Base-by-base conservation (phyloP, 2,329 filamentous ascomycete species). In the Chrysoporthe cubensis region DNA sequence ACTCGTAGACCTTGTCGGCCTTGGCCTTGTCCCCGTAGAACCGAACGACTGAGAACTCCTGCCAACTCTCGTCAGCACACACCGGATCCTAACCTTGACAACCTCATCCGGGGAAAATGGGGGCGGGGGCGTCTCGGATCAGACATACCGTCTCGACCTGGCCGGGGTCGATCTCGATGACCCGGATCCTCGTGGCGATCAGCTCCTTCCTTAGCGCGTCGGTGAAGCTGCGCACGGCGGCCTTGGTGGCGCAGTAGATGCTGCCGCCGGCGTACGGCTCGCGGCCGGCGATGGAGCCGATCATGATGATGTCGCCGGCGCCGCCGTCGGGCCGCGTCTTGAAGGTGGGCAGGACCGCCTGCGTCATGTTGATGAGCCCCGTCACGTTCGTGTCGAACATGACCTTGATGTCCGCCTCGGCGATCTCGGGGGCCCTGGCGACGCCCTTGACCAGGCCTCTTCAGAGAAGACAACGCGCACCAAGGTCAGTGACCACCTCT, bases 351-450 rank as follows among this genome's bases (percentile, higher is more conserved):
- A 98, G 80, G 54, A 97, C 84, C 58, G 92, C 92, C 83, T 99
- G 96, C 0, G 96, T 98, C 91, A 98, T 93, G 83, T 95, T 92
- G 83, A 99, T 96, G 44, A 99, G 85, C 40, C 96, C 96, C 1
- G 91, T 81, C 64, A 98, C 94, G 78, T 99, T 99, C 68, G 96
- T 98, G 59, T 87, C 82, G 77, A 97, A 93, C 94, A 98, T 97
- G 78, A 90, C 76, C 74, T 91, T 85, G 74, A 97, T 91, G 80
- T 99, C 95, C 68, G 90, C 89, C 74, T 92, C 85, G 18, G 84
- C 85, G 76, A 99, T 97, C 52, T 92, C 87, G 21, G 94, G 94
- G 1, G 94, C 93, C 76, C 91, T 89, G 62, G 92, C 95, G 14
- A 97, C 88, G 71, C 94, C 94, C 79, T 92, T 95, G 70, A 97